Evolutionary conservation across 2,329 filamentous ascomycete genomes (phyloP).

Genomic region (Hypoxylon sp.): DNA sequence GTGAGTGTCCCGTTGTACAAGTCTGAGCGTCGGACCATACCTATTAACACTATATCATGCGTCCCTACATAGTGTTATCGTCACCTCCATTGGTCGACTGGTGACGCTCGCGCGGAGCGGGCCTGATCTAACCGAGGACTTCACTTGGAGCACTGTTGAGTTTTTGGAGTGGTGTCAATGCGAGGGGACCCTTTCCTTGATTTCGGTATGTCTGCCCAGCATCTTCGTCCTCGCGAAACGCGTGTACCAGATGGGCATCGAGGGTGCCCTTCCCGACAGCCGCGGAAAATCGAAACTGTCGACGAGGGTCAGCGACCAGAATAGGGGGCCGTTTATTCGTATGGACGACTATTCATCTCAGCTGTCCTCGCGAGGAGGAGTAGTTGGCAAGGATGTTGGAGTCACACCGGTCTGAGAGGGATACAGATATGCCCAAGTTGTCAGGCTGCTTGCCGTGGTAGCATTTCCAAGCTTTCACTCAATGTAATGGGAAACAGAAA

Average conservation of each 20-base stretch:
- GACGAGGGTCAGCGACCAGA: background rate
- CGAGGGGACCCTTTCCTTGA: conserved; percentile 9
- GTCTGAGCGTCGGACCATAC: no score
- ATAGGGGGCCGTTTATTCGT: background rate
- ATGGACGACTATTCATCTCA: conserved; percentile 1
- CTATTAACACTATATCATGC: background rate
- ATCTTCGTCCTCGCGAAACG: conserved; percentile 3
- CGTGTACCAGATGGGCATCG: background rate
- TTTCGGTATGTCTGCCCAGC: conserved; percentile 9
- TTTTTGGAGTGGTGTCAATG: conserved; percentile 12
- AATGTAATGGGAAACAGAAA: no score
- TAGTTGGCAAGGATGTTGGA: no score
- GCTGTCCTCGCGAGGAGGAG: background rate
- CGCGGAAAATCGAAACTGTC: background rate
- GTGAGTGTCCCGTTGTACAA: no score
- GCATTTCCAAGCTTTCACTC: no score
- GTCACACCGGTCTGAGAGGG: no score
- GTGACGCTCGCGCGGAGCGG: conserved; percentile 2
- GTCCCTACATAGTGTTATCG: conserved; percentile 2
- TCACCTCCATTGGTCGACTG: conserved; percentile 6
- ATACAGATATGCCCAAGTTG: no score
- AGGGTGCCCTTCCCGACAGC: background rate
- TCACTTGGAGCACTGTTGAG: conserved; percentile 14
- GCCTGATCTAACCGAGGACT: conserved; percentile 6
- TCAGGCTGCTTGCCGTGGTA: no score